Evolutionary conservation across 306 rosid species (phyloP), one percentile per base, ranked within the genome.

Genomic region (Pyrus communis): DNA sequence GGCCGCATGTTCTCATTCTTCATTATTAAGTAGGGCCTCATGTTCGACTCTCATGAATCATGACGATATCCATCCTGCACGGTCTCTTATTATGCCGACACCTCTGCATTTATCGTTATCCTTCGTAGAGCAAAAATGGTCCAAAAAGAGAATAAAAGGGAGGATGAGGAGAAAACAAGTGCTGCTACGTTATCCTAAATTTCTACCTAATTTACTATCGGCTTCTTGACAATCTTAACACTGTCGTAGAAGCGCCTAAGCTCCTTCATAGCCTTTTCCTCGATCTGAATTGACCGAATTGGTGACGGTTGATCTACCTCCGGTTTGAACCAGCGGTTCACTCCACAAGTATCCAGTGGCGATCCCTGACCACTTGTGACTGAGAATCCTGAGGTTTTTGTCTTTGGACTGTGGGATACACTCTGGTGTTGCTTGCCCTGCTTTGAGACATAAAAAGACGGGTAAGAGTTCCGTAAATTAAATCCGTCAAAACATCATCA

Each of bases 181-280:
- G 33, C 40, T 66, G 38, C 51, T 14, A 58, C 80, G 27, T 58
- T 4, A 57, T 43, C 54, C 79, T 43, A 61, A 31, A 35, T 42
- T 46, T 73, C 82, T 59, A 81, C 82, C 86, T 77, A 64, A 40
- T 52, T 77, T 33, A 92, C 72, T 74, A 70, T 62, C 75, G 84
- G 79, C 9, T 83, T 95, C 76, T 82, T 90, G 67, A 90, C 93
- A 78, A 95, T 87, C 89, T 89, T 90, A 76, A 92, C 98, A 33
- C 88, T 86, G 84, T 80, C 88, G 78, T 95, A 95, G 91, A 95
- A 89, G 78, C 97, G 98, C 87, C 88, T 89, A 69, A 95, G 97
- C 76, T 95, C 98, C 88, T 92, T 95, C 82, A 95, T 92, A n/a
- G 97, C 98, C 86, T 87, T 90, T 80, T 95, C 97, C 85, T 95